Evolutionary conservation across 2,329 filamentous ascomycete species (phyloP).

Genomic region (Stachybotrys echinatus): DNA sequence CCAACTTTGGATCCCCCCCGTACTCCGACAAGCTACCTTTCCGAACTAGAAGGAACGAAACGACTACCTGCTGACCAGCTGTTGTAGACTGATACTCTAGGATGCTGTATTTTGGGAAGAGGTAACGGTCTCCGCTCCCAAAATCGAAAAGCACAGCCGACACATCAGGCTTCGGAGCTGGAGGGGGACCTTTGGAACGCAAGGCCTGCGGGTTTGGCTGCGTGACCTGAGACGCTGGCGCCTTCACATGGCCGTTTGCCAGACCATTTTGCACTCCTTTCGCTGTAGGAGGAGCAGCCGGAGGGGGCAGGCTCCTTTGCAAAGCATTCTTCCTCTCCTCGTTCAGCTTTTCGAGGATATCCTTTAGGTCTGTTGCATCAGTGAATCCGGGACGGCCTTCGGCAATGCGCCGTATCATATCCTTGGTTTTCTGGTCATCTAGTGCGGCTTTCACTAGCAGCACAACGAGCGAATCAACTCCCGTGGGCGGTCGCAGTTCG

Average conservation of each 20-base stretch:
- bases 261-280: constrained; percentile 23
- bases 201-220: constrained; percentile 45
- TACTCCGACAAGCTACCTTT: constrained; percentile 64
- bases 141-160: constrained; percentile 68
- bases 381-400: constrained; percentile 43
- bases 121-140: constrained; percentile 67
- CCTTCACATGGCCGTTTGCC: constrained; percentile 22
- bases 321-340: constrained; percentile 31
- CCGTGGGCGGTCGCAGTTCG: constrained; percentile 46
- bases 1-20: constrained; percentile 55
- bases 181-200: constrained; percentile 55
- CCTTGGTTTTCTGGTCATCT: constrained; percentile 42
- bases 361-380: constrained; percentile 50
- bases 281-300: constrained; percentile 20
- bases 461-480: constrained; percentile 52
- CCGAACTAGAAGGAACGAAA: constrained; percentile 72
- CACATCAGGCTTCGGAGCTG: constrained; percentile 51
- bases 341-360: constrained; percentile 42
- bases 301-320: constrained; percentile 8
- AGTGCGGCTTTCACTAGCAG: constrained; percentile 52
- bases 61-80: constrained; percentile 57
- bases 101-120: constrained; percentile 75
- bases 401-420: constrained; percentile 50
- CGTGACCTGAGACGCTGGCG: constrained; percentile 9
- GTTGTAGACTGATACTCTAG: constrained; percentile 55